Base-by-base conservation (phyloP, 139 green algal genomes). In the Bryopsis sp. region DNA sequence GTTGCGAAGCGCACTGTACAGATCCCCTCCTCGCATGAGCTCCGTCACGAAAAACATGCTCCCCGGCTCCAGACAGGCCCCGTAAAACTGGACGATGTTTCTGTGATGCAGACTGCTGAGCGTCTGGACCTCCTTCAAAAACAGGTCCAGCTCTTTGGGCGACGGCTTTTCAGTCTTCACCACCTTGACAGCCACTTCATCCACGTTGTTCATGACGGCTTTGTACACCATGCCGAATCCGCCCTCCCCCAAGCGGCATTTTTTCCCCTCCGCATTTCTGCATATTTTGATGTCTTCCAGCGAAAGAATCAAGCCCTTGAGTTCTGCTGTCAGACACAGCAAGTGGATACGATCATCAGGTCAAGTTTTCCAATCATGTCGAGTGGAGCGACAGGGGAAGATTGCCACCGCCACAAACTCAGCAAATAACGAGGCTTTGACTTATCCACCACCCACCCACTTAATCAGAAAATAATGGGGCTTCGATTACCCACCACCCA, bases 11-110 rank as follows among this genome's bases (percentile, higher is more conserved):
- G 80, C 82, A 2, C 72, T 76, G 74, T 88, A 90, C 48, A 90
- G 69, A 64, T 88, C 82, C 5, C 84, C 84, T 15, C 84, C 84
- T 72, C 74, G 39, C 82, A 90, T 87, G 33, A 88, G 73, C 76
- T 90, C 84, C 1, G 82, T 88, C 39, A 85, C 84, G 59, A 90
- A 78, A 69, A 87, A 88, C 46, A 86, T 78, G 47, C 50, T 73
- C 47, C 73, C 74, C 15, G 74, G 80, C 59, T 83, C 68, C 58
- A 90, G 58, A 78, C 82, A 85, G 7, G 80, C 85, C 26, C 73
- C 70, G 46, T 88, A 87, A 48, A 85, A 87, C 76, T 90, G 84
- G 68, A 90, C 84, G 24, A 90, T 85, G 72, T 88, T 90, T 48
- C 81, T 76, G 63, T 90, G 82, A 47, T 83, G 73, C 60, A 88